Conservation (phyloP, 1,139 yeast species). For the Hansenula anomala region DNA sequence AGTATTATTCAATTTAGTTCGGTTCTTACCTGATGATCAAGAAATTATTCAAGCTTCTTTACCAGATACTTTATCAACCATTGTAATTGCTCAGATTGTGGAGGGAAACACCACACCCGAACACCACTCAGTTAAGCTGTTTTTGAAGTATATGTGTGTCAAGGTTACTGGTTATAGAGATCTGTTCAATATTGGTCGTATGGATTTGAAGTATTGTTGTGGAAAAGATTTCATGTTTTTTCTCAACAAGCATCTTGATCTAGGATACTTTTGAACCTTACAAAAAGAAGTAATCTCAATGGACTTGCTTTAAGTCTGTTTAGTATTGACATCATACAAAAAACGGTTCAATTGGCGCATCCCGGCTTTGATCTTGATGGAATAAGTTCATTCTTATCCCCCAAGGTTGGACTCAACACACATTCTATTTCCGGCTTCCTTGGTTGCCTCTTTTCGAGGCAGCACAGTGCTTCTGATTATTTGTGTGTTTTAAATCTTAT, state of each 20-base stretch:
- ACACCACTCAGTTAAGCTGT: background rate
- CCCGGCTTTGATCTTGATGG: constrained; percentile 3
- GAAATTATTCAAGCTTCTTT: background rate
- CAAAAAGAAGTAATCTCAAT: background rate
- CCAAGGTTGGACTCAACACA: too few relatives aligned
- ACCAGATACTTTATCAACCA: background rate
- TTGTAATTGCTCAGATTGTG: background rate
- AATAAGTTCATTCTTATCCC: background rate
- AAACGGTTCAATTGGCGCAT: constrained; percentile 2
- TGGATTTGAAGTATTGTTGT: background rate
- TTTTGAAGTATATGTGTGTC: background rate
- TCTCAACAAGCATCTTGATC: background rate
- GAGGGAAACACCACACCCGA: background rate
- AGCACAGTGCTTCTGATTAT: too few relatives aligned
- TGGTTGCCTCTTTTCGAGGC: too few relatives aligned
- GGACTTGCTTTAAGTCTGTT: too few relatives aligned
- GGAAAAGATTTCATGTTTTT: background rate
- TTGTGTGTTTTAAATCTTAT: background rate
- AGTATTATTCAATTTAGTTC: background rate
- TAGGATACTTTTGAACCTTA: constrained; percentile 2
- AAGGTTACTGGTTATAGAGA: background rate
- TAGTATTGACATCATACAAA: background rate
- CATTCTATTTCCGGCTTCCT: too few relatives aligned
- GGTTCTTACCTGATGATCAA: background rate
- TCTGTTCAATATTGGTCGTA: background rate